These are phyloP conservation scores for Misopates orontium DNA, from an alignment of 257 asterid species.

Conservation along the genomic window DNA sequence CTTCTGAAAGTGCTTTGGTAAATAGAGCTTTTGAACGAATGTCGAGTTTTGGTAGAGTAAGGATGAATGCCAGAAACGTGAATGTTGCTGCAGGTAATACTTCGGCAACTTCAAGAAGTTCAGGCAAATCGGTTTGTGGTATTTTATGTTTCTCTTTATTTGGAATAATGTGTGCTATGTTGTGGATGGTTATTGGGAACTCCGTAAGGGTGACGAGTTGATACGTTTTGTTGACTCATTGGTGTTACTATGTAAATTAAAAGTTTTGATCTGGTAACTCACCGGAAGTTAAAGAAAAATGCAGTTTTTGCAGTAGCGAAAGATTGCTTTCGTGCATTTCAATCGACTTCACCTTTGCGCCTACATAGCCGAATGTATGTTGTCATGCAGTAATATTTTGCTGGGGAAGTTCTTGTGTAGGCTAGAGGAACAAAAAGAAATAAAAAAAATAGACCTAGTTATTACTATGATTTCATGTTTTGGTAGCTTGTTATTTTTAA, in stretches of 20 bases:
- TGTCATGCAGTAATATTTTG: too few relatives aligned
- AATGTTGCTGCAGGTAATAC: constrained; percentile 59
- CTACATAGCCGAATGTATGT: too few relatives aligned
- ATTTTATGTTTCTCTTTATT: constrained; percentile 58
- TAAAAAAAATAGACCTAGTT: too few relatives aligned
- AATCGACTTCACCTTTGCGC: too few relatives aligned
- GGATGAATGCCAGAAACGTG: constrained; percentile 46
- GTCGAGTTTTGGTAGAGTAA: constrained; percentile 89
- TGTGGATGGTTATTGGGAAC: constrained; percentile 58
- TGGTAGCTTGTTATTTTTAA: too few relatives aligned
- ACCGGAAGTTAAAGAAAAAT: too few relatives aligned
- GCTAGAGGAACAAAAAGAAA: too few relatives aligned
- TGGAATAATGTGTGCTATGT: constrained; percentile 74
- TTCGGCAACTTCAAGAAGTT: constrained; percentile 51
- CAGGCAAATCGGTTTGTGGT: constrained; percentile 45
- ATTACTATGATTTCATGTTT: too few relatives aligned
- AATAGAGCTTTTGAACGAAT: constrained; percentile 77
- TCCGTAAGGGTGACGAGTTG: not conserved
- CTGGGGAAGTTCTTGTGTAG: too few relatives aligned
- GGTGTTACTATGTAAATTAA: constrained; percentile 32
- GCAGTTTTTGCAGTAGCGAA: too few relatives aligned
- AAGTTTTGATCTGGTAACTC: constrained; percentile 22
- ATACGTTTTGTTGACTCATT: constrained; percentile 17
- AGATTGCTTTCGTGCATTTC: too few relatives aligned
- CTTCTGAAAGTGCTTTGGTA: constrained; percentile 83